Percentiles rank a stretch among this genome's conserved stretches.
phyloP scores from a whole-genome alignment of 2,329 filamentous ascomycete genomes.

The Aspergillus vadensis region DNA sequence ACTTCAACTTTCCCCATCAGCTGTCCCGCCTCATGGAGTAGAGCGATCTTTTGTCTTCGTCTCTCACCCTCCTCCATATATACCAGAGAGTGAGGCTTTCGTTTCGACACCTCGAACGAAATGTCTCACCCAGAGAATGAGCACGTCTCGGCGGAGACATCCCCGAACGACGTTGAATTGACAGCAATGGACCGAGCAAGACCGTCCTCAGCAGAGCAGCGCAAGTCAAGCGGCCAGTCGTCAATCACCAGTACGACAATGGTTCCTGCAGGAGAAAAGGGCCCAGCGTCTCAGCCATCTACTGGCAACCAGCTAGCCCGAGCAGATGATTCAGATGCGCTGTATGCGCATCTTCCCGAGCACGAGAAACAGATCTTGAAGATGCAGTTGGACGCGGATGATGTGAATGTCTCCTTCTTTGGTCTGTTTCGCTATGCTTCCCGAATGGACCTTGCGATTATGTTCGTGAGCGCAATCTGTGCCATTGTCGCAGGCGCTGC shows the following conservation, averaged over 20 bases:
- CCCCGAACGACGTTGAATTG: slow-evolving; percentile 7
- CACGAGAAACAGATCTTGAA: slow-evolving; percentile 68
- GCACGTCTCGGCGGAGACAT: slow-evolving; percentile 8
- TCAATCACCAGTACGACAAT: slow-evolving; percentile 28
- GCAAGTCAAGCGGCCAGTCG: slow-evolving; percentile 20
- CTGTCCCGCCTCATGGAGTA: slow-evolving; percentile 18
- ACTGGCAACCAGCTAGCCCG: slow-evolving; percentile 10
- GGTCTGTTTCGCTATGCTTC: slow-evolving; percentile 72
- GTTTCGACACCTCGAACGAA: neutral
- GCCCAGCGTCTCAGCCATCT: slow-evolving; percentile 18
- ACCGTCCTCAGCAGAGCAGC: slow-evolving; percentile 14
- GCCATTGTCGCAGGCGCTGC: slow-evolving; percentile 74
- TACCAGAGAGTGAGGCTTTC: neutral
- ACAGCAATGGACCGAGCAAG: slow-evolving; percentile 6
- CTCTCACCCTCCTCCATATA: neutral
- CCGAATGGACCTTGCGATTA: slow-evolving; percentile 64
- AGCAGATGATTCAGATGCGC: slow-evolving; percentile 49
- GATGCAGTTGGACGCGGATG: slow-evolving; percentile 67
- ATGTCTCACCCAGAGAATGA: slow-evolving; percentile 17
- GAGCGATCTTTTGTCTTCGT: neutral
- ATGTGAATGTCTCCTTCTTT: slow-evolving; percentile 64
- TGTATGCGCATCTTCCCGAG: slow-evolving; percentile 64
- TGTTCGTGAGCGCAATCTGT: slow-evolving; percentile 62
- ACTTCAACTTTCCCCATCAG: neutral
- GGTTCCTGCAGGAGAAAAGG: slow-evolving; percentile 19